Evolutionary conservation across 371 early-diverging fungal genomes (phyloP), one percentile per base, ranked within the genome.

Genomic region (Mortierella sp.): DNA sequence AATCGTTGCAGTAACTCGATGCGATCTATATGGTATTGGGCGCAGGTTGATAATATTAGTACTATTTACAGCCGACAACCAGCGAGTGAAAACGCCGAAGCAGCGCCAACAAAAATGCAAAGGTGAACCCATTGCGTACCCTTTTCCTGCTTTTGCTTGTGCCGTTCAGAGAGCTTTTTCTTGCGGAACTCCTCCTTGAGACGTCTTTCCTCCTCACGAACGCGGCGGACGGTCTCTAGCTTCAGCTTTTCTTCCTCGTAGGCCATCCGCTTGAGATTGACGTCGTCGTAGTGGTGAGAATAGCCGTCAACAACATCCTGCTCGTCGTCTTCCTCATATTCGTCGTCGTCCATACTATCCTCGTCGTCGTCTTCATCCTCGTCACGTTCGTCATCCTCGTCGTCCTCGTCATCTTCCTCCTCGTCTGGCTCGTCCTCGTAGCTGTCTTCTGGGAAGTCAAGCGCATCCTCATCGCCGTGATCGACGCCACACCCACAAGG

Each of bases 361-460:
- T 81, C 82, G 3, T 76, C 82, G 1, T 84, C 81, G 1, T 86
- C 82, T 11, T 74, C 80, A 2, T 73, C 79, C 5, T 81, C 81
- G 5, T 82, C 78, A 13, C 74, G 78, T 4, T 76, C 81, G n/a
- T 76, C 77, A 2, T 79, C 85, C 0, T 84, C 79, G 5, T 81
- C 81, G 26, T 81, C 78, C 34, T 76, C 83, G 0, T 76, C 80
- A 14, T 81, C 82, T 11, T 84, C 86, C 42, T 84, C 85, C 26
- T 86, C 87, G 54, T 86, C 82, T 31, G 87, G 87, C 48, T 86
- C 87, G 58, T 86, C 87, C 48, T 86, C 87, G 73, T 86, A 86
- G 58, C 87, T 80, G 70, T 86, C 87, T 26, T 86, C 87, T 47
- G 87, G 87, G 47, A 86, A 86, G 19, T 73, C 81, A 11, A 81